Evolutionary conservation across 192 early-diverging fungal species (phyloP).

Genomic region (Dissophora ornata): DNA sequence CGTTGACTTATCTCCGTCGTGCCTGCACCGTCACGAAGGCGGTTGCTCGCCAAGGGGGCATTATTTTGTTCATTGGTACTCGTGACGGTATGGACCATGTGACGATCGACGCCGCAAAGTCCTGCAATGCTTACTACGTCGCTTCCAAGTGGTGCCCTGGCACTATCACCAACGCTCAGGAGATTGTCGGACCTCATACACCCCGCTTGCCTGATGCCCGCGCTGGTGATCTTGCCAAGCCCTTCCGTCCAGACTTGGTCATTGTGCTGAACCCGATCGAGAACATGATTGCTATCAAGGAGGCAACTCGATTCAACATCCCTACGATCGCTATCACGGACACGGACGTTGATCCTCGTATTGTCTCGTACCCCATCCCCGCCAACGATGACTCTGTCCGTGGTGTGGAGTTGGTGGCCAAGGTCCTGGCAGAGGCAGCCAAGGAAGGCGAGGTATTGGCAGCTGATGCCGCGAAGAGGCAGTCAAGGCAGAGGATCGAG

Average conservation of each 20-base stretch:
- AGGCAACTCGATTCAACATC: constrained; percentile 79
- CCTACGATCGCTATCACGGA: constrained; percentile 93
- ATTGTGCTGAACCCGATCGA: constrained; percentile 87
- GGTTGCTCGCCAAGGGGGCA: constrained; percentile 80
- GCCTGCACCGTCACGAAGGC: constrained; percentile 78
- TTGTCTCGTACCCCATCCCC: constrained; percentile 91
- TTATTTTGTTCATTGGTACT: constrained; percentile 88
- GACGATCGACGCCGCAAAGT: constrained; percentile 83
- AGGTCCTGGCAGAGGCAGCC: constrained; percentile 79
- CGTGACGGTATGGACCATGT: constrained; percentile 73
- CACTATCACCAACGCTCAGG: constrained; percentile 84
- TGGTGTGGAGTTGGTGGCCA: constrained; percentile 83
- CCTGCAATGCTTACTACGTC: constrained; percentile 81
- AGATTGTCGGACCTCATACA: constrained; percentile 72
- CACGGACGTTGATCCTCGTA: constrained; percentile 88
- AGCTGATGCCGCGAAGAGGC: constrained; percentile 12
- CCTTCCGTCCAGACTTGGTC: constrained; percentile 83
- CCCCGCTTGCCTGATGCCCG: constrained; percentile 57
- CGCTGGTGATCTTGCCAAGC: constrained; percentile 54
- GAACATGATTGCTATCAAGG: constrained; percentile 82
- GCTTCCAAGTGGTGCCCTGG: constrained; percentile 87
- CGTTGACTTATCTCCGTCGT: constrained; percentile 83
- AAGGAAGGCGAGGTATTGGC: constrained; percentile 65
- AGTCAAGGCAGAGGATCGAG: constrained; percentile 41
- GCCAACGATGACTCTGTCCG: constrained; percentile 92